These are phyloP conservation scores for Poa pratensis DNA, from an alignment of 176 grass and related monocot species.

Conservation along the genomic window DNA sequence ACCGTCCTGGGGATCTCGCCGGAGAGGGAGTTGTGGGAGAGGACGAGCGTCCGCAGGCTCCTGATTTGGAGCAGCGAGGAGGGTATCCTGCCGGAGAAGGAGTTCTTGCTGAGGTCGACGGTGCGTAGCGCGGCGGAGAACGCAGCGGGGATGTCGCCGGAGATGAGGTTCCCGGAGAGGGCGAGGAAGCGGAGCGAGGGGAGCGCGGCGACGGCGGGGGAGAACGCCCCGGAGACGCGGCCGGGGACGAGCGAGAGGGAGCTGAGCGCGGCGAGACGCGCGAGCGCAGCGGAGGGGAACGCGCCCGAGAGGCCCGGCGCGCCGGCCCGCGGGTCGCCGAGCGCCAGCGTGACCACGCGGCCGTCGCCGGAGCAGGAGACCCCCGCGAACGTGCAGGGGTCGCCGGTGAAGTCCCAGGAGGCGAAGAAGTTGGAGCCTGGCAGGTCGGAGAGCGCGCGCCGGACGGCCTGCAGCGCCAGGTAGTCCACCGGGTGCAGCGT, in stretches of 20 bases:
- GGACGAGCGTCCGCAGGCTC: conserved; percentile 56
- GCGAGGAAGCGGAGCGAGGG: conserved; percentile 72
- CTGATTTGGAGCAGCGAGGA: conserved; percentile 46
- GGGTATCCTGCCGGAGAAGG: conserved; percentile 49
- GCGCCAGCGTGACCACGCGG: conserved; percentile 58
- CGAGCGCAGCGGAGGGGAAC: conserved; percentile 40
- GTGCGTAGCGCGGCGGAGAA: conserved; percentile 58
- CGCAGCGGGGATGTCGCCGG: conserved; percentile 44
- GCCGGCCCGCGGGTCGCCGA: conserved; percentile 79
- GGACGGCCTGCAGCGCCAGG: conserved; percentile 58
- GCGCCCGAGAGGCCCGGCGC: conserved; percentile 56
- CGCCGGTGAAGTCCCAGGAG: conserved; percentile 77
- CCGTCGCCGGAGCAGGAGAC: conserved; percentile 54
- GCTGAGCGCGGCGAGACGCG: conserved; percentile 48
- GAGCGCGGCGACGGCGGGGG: conserved; percentile 47
- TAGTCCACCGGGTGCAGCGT: conserved; percentile 81
- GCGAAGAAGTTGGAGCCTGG: conserved; percentile 68
- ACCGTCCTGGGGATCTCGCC: conserved; percentile 42
- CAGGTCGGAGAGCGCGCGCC: conserved; percentile 53
- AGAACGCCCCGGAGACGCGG: conserved; percentile 48
- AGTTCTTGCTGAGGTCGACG: conserved; percentile 74
- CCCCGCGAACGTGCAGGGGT: conserved; percentile 70
- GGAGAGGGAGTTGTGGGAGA: conserved; percentile 65
- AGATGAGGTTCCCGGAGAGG: conserved; percentile 58
- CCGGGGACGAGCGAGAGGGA: conserved; percentile 78